phyloP scores from a whole-genome alignment of 108 stramenopile species.

The Pseudonitzschia delicatissima region DNA sequence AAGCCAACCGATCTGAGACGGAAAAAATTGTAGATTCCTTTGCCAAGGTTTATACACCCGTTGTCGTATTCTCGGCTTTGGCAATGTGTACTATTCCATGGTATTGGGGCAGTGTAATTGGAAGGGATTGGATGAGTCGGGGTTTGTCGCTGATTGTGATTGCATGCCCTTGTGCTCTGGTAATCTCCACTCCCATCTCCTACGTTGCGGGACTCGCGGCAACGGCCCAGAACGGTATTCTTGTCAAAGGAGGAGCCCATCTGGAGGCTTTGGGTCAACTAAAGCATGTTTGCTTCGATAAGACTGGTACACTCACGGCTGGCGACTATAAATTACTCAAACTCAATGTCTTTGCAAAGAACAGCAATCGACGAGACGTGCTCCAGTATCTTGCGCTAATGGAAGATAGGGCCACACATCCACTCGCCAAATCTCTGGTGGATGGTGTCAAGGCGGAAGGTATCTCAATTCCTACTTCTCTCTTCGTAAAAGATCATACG shows the following conservation, averaged over 20 bases:
- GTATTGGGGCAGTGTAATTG: constrained; percentile 63
- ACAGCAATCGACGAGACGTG: constrained; percentile 36
- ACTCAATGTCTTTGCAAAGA: constrained; percentile 30
- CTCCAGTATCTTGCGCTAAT: constrained; percentile 54
- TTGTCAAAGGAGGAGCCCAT: constrained; percentile 78
- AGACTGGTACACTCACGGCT: constrained; percentile 80
- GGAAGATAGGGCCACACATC: constrained; percentile 74
- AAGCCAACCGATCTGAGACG: constrained; percentile 81
- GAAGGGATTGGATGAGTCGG: constrained; percentile 66
- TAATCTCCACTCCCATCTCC: constrained; percentile 87
- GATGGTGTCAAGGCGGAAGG: constrained; percentile 55
- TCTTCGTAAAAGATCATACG: constrained; percentile 45
- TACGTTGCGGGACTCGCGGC: constrained; percentile 88
- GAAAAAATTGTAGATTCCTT: constrained; percentile 86
- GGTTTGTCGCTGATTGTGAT: constrained; percentile 89
- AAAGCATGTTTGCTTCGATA: constrained; percentile 66
- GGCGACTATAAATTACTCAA: constrained; percentile 67
- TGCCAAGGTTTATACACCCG: constrained; percentile 85
- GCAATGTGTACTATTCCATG: constrained; percentile 81
- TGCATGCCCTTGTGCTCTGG: constrained; percentile 94
- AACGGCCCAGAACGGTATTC: constrained; percentile 80
- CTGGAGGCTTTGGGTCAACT: constrained; percentile 69
- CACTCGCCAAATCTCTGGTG: constrained; percentile 68
- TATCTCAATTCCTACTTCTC: constrained; percentile 35
- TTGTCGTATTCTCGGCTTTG: constrained; percentile 64